Conservation (phyloP, 805 yeast genomes). For the Zygosaccharomyces kombuchaensis region DNA sequence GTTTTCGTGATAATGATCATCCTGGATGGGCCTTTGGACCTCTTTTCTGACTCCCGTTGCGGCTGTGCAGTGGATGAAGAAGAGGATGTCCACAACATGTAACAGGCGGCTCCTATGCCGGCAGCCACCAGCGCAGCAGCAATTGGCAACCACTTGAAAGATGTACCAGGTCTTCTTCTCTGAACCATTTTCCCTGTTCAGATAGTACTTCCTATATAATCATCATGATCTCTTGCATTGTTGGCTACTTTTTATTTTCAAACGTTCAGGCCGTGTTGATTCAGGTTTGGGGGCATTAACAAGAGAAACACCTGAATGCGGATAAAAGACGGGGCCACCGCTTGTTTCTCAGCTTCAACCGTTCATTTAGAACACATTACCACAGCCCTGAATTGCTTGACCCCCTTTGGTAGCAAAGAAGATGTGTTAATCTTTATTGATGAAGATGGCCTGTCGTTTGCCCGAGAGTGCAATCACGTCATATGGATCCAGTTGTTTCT, state of each 20-base stretch:
- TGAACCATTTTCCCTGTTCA: neutral
- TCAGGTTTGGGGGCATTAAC: neutral
- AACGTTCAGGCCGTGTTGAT: too few relatives aligned
- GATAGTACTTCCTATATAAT: neutral
- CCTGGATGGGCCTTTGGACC: slow-evolving; percentile 9
- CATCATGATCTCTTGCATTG: too few relatives aligned
- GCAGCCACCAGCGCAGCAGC: slow-evolving; percentile 11
- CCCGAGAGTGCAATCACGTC: slow-evolving; percentile 44
- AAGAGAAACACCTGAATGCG: slow-evolving; percentile 2
- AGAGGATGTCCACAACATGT: slow-evolving; percentile 5
- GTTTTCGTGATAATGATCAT: slow-evolving; percentile 22
- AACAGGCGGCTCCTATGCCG: slow-evolving; percentile 12
- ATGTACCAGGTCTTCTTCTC: neutral
- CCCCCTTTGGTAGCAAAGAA: slow-evolving; percentile 39
- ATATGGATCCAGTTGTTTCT: slow-evolving; percentile 34
- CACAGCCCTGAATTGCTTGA: slow-evolving; percentile 41
- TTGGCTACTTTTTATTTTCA: too few relatives aligned
- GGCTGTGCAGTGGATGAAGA: neutral
- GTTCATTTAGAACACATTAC: slow-evolving; percentile 44
- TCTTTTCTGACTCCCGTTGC: neutral
- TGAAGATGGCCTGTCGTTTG: slow-evolving; percentile 48
- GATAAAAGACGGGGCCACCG: slow-evolving; percentile 1
- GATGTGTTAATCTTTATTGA: slow-evolving; percentile 42
- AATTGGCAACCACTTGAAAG: neutral
- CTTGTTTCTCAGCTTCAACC: slow-evolving; percentile 43